Base-by-base conservation (phyloP, 345 rosid genomes). In the Syzygium grande region DNA sequence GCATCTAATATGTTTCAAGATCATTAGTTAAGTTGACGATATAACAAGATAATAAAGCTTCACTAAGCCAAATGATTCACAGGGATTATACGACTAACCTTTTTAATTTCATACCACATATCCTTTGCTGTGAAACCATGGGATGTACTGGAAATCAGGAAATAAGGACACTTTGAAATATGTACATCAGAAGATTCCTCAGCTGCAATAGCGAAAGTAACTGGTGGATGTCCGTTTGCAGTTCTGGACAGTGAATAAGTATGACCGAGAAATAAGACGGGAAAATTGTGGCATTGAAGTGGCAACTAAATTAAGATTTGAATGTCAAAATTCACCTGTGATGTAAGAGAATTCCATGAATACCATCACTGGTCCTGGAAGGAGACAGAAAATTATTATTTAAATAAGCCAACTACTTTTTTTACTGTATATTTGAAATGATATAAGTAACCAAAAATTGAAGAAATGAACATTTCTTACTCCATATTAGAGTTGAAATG, bases 61-160 rank as follows among this genome's bases (percentile, higher is more conserved):
- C 46, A 17, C 34, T 34, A 34, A 68, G 79, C 46, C 43, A 46
- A 68, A 34, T 68, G 80, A 68, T 68, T 68, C 46, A 68, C 25
- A 17, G 25, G 80, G 43, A 34, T 34, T 34, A 68, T 68, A 17
- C 17, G 25, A 68, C 80, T 68, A 68, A 97, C 99, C 98, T 95
- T 92, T 91, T 94, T 97, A 49, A 97, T 91, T 90, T 91, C 93
- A 68, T 94, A 86, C 99, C 99, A 97, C 99, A 97, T 94, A 46
- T 95, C 97, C 88, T 93, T 94, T 34, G 99, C 97, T 52, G 96
- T 93, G 90, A 95, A 86, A 65, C 96, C 96, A 52, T 88, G 89
- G 63, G 93, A 91, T 87, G 94, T 89, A 51, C 99, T 98, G 65
- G 96, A 91, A 89, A 94, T 91, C 88, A 92, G 90, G 90, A 96